phyloP scores from a whole-genome alignment of 768 basidiomycete genomes.

The Ramaria sp. region DNA sequence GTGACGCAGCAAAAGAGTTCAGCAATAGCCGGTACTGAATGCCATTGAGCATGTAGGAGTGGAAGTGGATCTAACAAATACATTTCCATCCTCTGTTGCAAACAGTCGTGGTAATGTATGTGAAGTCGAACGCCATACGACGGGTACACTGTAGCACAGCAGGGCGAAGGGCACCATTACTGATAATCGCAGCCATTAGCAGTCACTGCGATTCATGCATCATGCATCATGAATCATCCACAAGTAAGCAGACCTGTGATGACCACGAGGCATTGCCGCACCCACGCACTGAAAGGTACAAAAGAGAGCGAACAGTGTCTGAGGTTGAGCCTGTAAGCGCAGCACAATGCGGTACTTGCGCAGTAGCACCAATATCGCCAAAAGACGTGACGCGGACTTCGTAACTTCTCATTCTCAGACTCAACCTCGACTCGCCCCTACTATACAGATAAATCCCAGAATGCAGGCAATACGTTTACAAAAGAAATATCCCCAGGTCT shows the following conservation, averaged over 20 bases:
- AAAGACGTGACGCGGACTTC: slow-evolving; percentile 4
- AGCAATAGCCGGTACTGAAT: no score
- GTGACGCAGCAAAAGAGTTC: no score
- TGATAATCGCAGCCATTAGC: no score
- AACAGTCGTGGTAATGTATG: no score
- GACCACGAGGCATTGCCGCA: background rate
- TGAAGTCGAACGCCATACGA: no score
- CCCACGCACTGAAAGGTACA: no score
- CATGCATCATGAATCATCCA: background rate
- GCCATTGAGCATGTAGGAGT: no score
- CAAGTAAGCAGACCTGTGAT: background rate
- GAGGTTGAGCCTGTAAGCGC: background rate
- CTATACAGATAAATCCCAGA: slow-evolving; percentile 3
- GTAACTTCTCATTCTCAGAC: background rate
- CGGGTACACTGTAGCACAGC: no score
- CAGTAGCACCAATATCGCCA: background rate
- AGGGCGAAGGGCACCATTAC: no score
- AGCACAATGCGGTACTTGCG: slow-evolving; percentile 5
- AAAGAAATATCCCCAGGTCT: slow-evolving; percentile 86
- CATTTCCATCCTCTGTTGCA: no score
- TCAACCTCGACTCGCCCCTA: background rate
- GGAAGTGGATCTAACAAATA: no score
- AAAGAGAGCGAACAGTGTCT: background rate
- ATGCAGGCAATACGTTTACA: slow-evolving; percentile 84
- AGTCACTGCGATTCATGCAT: no score